phyloP scores from a whole-genome alignment of 2,329 filamentous ascomycete species.

The Penicillium digitatum region DNA sequence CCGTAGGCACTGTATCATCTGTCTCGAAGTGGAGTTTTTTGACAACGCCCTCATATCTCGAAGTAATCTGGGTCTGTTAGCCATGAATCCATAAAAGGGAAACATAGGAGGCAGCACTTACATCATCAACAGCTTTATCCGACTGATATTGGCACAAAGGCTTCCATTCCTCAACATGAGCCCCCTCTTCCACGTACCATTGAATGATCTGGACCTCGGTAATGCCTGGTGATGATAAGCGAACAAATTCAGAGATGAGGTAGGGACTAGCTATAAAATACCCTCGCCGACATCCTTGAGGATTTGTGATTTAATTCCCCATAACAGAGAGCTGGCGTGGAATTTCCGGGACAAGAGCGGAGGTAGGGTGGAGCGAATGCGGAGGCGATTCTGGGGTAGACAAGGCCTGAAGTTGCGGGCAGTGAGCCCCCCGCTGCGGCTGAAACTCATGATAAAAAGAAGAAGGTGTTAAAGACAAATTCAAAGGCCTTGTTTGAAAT shows the following conservation, averaged over 20 bases:
- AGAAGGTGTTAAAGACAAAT: not conserved
- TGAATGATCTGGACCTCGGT: conserved; percentile 98
- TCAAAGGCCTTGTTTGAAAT: not conserved
- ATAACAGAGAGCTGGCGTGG: conserved; percentile 33
- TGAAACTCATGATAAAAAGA: conserved; percentile 27
- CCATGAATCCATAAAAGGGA: not conserved
- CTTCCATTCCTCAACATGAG: conserved; percentile 94
- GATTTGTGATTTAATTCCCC: conserved; percentile 39
- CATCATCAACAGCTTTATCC: conserved; percentile 76
- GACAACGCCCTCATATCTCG: conserved; percentile 88
- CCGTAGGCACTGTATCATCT: conserved; percentile 93
- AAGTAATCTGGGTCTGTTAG: conserved; percentile 73
- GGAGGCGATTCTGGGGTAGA: conserved; percentile 28
- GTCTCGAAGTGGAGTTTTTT: conserved; percentile 95
- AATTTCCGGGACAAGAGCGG: conserved; percentile 32
- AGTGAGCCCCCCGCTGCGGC: conserved; percentile 31
- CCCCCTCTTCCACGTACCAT: conserved; percentile 97
- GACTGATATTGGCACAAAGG: conserved; percentile 97
- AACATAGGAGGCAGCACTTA: conserved; percentile 27
- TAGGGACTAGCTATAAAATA: conserved; percentile 12
- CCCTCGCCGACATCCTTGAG: conserved; percentile 45
- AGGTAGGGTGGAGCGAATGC: conserved; percentile 22
- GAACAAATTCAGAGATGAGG: conserved; percentile 1
- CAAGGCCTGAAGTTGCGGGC: conserved; percentile 26
- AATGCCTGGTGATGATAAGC: conserved; percentile 62